Conservation (phyloP, 495 filamentous ascomycete genomes). For the Choiromyces venosus region DNA sequence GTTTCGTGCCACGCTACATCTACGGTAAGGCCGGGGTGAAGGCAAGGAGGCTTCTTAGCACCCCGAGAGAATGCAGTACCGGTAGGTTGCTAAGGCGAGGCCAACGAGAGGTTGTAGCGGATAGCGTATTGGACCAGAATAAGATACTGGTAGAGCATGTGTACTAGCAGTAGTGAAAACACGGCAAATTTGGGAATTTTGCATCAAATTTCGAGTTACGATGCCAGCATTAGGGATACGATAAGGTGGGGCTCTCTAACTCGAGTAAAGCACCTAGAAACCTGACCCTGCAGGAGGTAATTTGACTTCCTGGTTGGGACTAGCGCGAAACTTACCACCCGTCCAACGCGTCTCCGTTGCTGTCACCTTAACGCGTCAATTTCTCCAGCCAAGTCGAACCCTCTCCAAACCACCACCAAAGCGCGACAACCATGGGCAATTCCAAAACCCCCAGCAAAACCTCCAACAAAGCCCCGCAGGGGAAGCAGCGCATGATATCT, state of each 20-base stretch:
- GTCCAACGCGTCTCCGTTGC: not conserved
- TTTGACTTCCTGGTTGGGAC: not conserved
- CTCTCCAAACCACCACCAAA: slow-evolving; percentile 5
- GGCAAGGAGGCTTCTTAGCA: not conserved
- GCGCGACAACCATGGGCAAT: slow-evolving; percentile 10
- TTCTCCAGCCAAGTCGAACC: not conserved
- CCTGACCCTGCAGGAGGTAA: not conserved
- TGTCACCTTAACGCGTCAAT: not conserved
- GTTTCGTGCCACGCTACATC: not conserved
- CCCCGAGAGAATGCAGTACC: not conserved
- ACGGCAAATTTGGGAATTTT: not conserved
- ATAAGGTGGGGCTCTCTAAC: not conserved
- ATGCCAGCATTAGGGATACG: no score
- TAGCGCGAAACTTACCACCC: not conserved
- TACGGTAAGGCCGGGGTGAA: not conserved
- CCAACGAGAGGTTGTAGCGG: not conserved
- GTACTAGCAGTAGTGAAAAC: not conserved
- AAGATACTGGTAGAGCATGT: not conserved
- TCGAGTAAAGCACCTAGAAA: not conserved
- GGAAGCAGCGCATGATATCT: slow-evolving; percentile 32
- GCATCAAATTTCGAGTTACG: no score
- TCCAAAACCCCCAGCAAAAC: slow-evolving; percentile 25
- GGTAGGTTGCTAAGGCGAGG: not conserved
- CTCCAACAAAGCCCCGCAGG: not conserved
- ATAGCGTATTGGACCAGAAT: not conserved